These are phyloP conservation scores for Sphenostylis stenocarpa DNA, from an alignment of 306 rosid species.

Conservation along the genomic window DNA sequence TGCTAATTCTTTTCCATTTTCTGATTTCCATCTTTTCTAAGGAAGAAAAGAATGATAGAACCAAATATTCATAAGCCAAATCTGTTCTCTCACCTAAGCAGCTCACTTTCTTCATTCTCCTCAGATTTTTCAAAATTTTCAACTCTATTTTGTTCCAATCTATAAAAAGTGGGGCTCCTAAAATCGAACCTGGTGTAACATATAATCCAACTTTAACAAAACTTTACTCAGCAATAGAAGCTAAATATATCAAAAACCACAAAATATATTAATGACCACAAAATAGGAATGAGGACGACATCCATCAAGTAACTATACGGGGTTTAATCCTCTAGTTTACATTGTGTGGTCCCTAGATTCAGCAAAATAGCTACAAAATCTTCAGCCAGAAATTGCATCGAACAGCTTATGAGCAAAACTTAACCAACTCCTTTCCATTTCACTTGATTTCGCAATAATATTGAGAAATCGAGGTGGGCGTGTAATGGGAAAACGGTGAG, in stretches of 20 bases:
- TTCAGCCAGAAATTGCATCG: background rate
- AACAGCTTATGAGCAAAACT: background rate
- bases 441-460: background rate
- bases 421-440: background rate
- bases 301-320: background rate
- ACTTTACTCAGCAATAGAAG: background rate
- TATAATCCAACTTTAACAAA: background rate
- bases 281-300: background rate
- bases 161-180: background rate
- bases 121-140: background rate
- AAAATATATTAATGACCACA: too few species aligned
- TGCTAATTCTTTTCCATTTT: conserved; percentile 22
- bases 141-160: background rate
- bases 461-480: background rate
- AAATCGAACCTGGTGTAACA: background rate
- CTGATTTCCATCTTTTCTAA: conserved; percentile 57
- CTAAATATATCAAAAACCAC: background rate
- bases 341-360: background rate
- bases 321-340: background rate
- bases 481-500: background rate
- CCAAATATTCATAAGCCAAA: conserved; percentile 29
- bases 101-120: background rate
- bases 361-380: background rate
- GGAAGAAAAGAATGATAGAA: conserved; percentile 37
- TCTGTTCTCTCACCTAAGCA: conserved; percentile 28